Conservation (phyloP, 305 asterid species). For the Salvia sclarea region DNA sequence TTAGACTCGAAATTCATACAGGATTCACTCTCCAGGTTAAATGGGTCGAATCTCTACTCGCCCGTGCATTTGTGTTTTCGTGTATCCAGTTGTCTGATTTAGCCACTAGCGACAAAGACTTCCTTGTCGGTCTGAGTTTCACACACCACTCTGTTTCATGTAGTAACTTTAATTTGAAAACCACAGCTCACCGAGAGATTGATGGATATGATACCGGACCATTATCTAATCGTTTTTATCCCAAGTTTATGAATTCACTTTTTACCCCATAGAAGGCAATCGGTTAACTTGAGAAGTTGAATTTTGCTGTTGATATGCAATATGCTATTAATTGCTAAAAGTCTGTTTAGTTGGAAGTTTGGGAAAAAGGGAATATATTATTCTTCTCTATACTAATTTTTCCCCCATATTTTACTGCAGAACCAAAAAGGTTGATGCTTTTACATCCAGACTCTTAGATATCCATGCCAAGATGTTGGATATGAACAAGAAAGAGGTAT, state of each 20-base stretch:
- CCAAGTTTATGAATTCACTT: not conserved
- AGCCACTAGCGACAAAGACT: conserved; percentile 8
- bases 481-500: conserved; percentile 82
- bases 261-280: not conserved
- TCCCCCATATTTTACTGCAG: conserved; percentile 44
- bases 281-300: conserved; percentile 5
- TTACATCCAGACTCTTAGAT: conserved; percentile 87
- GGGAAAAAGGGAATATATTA: not conserved
- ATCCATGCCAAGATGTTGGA: conserved; percentile 87
- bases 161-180: conserved; percentile 4
- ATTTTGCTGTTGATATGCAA: not conserved
- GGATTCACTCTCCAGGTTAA: conserved; percentile 85
- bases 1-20: conserved; percentile 85
- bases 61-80: not conserved
- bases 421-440: conserved; percentile 79
- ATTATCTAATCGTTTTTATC: conserved; percentile 8
- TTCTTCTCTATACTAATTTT: conserved; percentile 23
- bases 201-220: conserved; percentile 9
- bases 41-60: conserved; percentile 6
- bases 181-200: not conserved
- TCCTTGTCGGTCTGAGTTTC: not conserved
- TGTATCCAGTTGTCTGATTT: conserved; percentile 5
- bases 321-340: no score
- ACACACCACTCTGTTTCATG: not conserved
- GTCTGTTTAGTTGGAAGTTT: not conserved